Base-by-base conservation (phyloP, 352 stramenopile genomes). In the Pythium scleroteichum region DNA sequence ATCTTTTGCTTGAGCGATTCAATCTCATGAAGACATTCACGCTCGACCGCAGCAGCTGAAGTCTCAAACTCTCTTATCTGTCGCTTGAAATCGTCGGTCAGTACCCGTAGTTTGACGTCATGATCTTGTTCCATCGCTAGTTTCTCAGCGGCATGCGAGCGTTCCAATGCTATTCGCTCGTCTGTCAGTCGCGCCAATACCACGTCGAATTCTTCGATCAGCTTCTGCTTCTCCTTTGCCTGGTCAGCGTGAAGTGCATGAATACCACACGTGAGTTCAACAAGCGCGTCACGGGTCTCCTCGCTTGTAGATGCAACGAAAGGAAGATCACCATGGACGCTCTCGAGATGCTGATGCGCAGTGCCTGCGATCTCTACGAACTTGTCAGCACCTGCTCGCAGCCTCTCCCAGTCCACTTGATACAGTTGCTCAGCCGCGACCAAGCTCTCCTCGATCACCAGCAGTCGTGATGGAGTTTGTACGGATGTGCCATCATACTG, bases 321-420 rank as follows among this genome's bases (percentile, higher is more conserved):
- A 0, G 81, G 81, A 5, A 90, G 48, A 4, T 85, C 75, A 26
- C 54, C 66, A n/a, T 86, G 70, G 12, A 91, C 64, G 16, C 60
- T 33, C 0, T 89, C 79, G 17, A 88, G 17, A 46, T 91, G 79
- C 41, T 86, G 73, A 16, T 45, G 66, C 23, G 82, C 79, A 3
- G 78, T 79, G 4, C 39, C 54, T 1, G 78, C 64, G 48, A 91
- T 85, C 54, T 89, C 79, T 6, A 91, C 47, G 46, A 89, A 88
- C 52, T 85, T 88, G 49, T 75, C 64, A 32, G 78, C 80, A 26
- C 74, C 72, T 1, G 72, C 53, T 16, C 56, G 41, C 4, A 91
- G 67, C 13, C 62, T 52, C 16, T 81, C 60, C 44, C 88, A 62
- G 33, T 92, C 75, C 20, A 92, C 52, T 19, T 50, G 58, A 62